phyloP scores from a whole-genome alignment of 2,329 filamentous ascomycete genomes.

The Ascochyta fabae region DNA sequence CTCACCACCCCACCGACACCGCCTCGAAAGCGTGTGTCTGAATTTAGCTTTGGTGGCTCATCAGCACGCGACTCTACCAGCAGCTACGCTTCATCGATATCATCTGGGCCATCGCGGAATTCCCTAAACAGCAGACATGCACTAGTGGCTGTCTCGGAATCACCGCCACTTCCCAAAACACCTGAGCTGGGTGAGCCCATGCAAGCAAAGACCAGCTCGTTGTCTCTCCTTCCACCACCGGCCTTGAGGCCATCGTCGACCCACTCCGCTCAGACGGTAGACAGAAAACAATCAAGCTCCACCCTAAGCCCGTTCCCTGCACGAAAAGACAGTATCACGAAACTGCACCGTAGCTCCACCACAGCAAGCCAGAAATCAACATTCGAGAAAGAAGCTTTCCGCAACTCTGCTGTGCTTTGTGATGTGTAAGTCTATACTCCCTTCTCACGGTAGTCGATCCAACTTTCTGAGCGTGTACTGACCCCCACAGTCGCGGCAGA shows the following conservation, averaged over 20 bases:
- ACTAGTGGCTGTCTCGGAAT: constrained; percentile 22
- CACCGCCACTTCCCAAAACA: constrained; percentile 18
- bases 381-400: constrained; percentile 53
- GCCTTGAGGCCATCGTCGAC: constrained; percentile 27
- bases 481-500: constrained; percentile 40
- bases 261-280: constrained; percentile 5
- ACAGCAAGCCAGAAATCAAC: constrained; percentile 41
- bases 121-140: constrained; percentile 19
- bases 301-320: constrained; percentile 31
- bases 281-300: constrained; percentile 19
- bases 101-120: constrained; percentile 14
- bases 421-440: constrained; percentile 47
- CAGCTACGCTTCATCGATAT: constrained; percentile 88
- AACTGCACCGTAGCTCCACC: constrained; percentile 41
- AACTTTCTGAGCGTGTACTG: neutral
- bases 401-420: constrained; percentile 54
- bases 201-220: constrained; percentile 15
- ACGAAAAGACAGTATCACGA: constrained; percentile 27
- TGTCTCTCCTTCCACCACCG: constrained; percentile 34
- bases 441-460: neutral
- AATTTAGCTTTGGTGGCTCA: constrained; percentile 63
- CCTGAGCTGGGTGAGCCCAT: constrained; percentile 25
- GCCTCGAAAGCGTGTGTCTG: constrained; percentile 32
- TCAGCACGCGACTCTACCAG: constrained; percentile 81
- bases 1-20: neutral